Evolutionary conservation across 768 basidiomycete genomes (phyloP), one percentile per base, ranked within the genome.

Genomic region (Russula sp.): DNA sequence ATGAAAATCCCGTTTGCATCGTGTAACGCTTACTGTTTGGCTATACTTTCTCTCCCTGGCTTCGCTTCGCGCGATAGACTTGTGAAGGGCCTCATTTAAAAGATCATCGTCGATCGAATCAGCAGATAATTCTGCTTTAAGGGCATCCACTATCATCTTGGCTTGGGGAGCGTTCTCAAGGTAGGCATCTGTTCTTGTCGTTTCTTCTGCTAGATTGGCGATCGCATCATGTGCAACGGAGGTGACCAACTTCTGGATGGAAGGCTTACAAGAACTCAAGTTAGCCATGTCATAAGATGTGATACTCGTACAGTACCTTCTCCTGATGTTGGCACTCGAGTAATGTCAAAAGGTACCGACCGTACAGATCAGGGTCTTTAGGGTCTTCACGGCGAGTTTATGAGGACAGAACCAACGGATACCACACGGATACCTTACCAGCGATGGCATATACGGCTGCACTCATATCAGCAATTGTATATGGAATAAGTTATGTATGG

Each of bases 301-400:
- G 20, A 46, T 57, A 16, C 32, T 16, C 28, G 38, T 2, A 26
- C 22, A 36, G 20, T 69, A 87, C 91, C 82, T 94, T 94, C 72
- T 93, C 92, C 71, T 94, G 90, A 62, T 89, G 87, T 71, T 92
- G 90, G 66, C 88, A 89, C 67, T 86, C 84, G 13, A 92, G 76
- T 61, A 92, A 74, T 5, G 86, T 77, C 62, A 83, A 70, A 36
- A 91, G 76, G 68, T 88, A 89, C 50, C 78, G 78, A 7, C 77
- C 79, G 65, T 85, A 82, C 65, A 82, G 80, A 16, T 74, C 75
- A 48, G 81, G 80, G 74, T 90, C 89, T 54, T 68, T 69, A 10
- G 66, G 68, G 32, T 69, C 68, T 69, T 63, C 38, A n/a, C 8
- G 14, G 46, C 42, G 36, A 63, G n/a, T 55, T 53, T 26, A 51